A percentile compares a stretch with the other conserved stretches of the same genome.
Evolutionary conservation across 2,329 filamentous ascomycete species (phyloP).

Genomic region (Verticillium tricorpus): DNA sequence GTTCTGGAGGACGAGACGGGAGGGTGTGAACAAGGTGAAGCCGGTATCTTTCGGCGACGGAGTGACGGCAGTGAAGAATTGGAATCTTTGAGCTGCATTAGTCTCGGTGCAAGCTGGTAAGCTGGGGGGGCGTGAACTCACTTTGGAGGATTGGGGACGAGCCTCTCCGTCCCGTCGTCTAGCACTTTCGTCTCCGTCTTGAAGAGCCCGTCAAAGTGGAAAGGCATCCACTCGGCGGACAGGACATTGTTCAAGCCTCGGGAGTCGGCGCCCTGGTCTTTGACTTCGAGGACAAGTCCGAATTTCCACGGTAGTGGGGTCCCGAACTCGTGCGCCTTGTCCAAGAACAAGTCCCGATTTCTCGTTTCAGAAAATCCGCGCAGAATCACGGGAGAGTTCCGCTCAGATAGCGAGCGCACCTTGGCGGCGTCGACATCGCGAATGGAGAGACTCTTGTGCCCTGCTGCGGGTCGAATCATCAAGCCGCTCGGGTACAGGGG

Average conservation of each 20-base stretch:
- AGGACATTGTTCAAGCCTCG: constrained; percentile 47
- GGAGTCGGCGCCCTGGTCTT: constrained; percentile 38
- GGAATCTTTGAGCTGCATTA: constrained; percentile 31
- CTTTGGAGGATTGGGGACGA: constrained; percentile 37
- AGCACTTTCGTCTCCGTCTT: constrained; percentile 39
- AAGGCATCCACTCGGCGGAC: constrained; percentile 50
- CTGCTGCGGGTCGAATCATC: constrained; percentile 30
- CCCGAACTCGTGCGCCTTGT: constrained; percentile 43
- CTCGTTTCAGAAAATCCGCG: constrained; percentile 46
- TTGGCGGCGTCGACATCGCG: constrained; percentile 38
- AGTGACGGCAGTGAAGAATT: constrained; percentile 45
- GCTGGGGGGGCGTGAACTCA: constrained; percentile 17
- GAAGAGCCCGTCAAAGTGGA: constrained; percentile 54
- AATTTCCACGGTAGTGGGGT: constrained; percentile 48
- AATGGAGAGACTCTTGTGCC: constrained; percentile 29
- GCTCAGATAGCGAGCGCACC: constrained; percentile 39
- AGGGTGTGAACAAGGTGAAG: constrained; percentile 50
- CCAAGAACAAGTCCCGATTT: constrained; percentile 37
- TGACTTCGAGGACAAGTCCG: constrained; percentile 45
- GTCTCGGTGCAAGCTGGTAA: neutral
- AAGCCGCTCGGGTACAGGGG: constrained; percentile 44
- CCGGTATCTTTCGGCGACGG: constrained; percentile 45
- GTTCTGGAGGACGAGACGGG: constrained; percentile 43
- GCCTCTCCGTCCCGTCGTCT: constrained; percentile 32
- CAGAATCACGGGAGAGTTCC: constrained; percentile 48